Base-by-base conservation (phyloP, 345 rosid genomes). In the Kernera saxatilis region DNA sequence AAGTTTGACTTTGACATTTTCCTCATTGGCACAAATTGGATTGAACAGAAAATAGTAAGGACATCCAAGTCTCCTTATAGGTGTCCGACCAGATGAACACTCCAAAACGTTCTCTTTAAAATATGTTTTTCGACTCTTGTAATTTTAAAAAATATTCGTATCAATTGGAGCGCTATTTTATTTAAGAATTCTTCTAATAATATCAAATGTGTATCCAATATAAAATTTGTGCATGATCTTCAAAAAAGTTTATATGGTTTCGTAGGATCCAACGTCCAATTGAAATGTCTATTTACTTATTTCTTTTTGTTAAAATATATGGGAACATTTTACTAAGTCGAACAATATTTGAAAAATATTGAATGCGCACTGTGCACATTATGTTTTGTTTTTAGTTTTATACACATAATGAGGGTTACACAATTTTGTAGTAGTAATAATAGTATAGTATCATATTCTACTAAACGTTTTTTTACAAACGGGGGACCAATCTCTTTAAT, bases 1-100 rank as follows among this genome's bases (percentile, higher is more conserved):
- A 15, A 30, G 12, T 36, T 67, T 71, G 75, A 71, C 70, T 62
- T 71, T 62, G 76, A 62, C 37, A 41, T 21, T 44, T 62, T 52
- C 76, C 8, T 32, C 15, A 19, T 39, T 60, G 50, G 58, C 67
- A 14, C 21, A 33, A 13, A 46, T 19, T 33, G 60, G 44, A 15
- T 22, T 69, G 56, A 45, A 32, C 65, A 19, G n/a, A 8, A 18
- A 55, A 21, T 14, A 3, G 4, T 6, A 33, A 33, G 19, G 37
- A 48, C 51, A 2, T 36, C 67, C 60, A 26, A 48, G 59, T 48
- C 59, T 35, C 5, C 3, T 33, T n/a, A n/a, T n/a, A 58, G 12
- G 49, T 46, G 61, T 49, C 52, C 68, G 69, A 61, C 61, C 8
- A 25, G 44, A 6, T 19, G 44, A 71, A 71, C 75, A 39, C 26